Evolutionary conservation across 2,329 filamentous ascomycete species (phyloP), one percentile per base, ranked within the genome.

Genomic region (Pestalotiopsis sp.): DNA sequence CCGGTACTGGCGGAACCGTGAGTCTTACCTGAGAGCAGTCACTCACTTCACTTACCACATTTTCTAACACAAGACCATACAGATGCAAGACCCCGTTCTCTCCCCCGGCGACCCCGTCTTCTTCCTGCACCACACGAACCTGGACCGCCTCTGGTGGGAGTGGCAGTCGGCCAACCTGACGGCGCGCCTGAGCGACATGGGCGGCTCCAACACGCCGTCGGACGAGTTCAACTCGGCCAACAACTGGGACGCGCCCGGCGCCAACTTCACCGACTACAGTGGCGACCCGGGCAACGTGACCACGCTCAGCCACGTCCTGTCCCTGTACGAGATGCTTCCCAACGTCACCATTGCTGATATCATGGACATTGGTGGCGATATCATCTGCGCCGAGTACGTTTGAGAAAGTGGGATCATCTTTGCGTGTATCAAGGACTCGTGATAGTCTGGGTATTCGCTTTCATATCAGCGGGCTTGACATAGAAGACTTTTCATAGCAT

Each of bases 61-160:
- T n/a, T 62, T 14, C 59, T 20, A 45, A 52, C n/a, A 20, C 9
- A 23, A 7, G 1, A 49, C n/a, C 49, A 27, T 41, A 23, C 64
- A 71, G 67, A 71, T 75, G 68, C 38, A 62, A 14, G 71, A 74
- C n/a, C 58, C 69, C 13, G 71, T 65, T n/a, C 67, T 67, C 36
- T 69, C 67, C 31, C 73, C 75, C 1, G 23, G 86, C 85, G 77
- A 78, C 64, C 77, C 77, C 0, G 25, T 78, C 5, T 78, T 78
- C 68, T 79, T 75, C 57, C 69, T 78, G 2, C 77, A 79, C 59
- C 77, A 79, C 64, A 71, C 71, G 6, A 77, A 73, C 49, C 56
- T 79, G 2, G 77, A 79, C 58, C 72, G 72, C 3, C 66, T 77
- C 9, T 79, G 75, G 74, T 77, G 75, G 74, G 59, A 71, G 23